These are phyloP conservation scores for Trifolium fragiferum DNA, from an alignment of 306 rosid genomes.

Conservation along the genomic window DNA sequence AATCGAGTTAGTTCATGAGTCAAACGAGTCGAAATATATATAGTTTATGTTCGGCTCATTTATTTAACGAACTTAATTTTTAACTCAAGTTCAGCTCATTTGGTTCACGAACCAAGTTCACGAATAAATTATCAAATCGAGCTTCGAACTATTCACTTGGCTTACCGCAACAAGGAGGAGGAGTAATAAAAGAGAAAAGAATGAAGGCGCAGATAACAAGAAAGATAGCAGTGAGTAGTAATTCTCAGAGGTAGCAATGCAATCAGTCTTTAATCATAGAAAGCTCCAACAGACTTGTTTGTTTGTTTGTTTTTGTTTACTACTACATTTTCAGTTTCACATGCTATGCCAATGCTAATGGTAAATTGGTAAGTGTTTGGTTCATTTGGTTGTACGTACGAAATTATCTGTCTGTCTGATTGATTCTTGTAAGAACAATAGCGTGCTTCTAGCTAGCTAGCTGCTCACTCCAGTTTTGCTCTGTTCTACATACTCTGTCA, in stretches of 20 bases:
- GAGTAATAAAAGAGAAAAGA: background rate
- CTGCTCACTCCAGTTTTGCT: background rate
- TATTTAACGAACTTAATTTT: too few species aligned
- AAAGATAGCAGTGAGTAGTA: conserved; percentile 2
- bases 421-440: background rate
- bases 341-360: too few species aligned
- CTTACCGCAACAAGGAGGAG: too few species aligned
- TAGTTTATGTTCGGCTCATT: too few species aligned
- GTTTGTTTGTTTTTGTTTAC: background rate
- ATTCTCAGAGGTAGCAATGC: background rate
- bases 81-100: too few species aligned
- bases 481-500: too few species aligned
- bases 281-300: background rate
- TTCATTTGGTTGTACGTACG: background rate
- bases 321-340: too few species aligned
- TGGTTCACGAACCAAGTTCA: too few species aligned
- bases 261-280: conserved; percentile 13
- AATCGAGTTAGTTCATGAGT: too few species aligned
- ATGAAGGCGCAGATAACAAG: background rate
- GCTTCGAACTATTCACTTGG: too few species aligned
- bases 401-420: background rate
- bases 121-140: too few species aligned
- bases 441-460: background rate
- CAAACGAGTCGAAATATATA: too few species aligned
- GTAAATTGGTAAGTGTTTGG: background rate